Base-by-base conservation (phyloP, 163 green algal species). In the Chloroidium sp. region DNA sequence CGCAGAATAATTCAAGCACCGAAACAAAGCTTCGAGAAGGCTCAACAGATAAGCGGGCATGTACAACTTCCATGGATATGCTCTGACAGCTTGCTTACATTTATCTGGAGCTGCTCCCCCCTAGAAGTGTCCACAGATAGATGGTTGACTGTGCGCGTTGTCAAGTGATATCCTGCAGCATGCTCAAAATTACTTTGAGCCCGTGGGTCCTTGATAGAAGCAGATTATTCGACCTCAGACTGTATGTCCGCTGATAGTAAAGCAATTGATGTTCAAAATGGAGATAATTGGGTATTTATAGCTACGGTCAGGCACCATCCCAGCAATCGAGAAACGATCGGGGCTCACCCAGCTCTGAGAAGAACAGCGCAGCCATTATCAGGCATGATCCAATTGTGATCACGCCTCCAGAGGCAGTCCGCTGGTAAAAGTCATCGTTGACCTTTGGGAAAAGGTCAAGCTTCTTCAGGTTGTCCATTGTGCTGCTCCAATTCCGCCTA, bases 311-410 rank as follows among this genome's bases (percentile, higher is more conserved):
- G 36, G 36, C 36, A 36, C 36, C 36, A 36, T 36, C 36, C 36
- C 36, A 36, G 36, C 36, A 36, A 36, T 36, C 36, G 36, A 36
- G 36, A 36, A 36, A 36, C 36, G 36, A 36, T 36, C 36, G 36
- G 36, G n/a, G 75, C 90, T 89, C 82, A 96, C 93, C 79, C 0
- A 98, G 87, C 84, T 99, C 95, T 1, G 89, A 95, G 1, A 98
- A 79, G 84, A 99, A 98, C 0, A 99, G 89, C 3, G 97, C 69
- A 0, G 91, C 67, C 95, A 99, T 99, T 12, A 98, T 82, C 10
- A 94, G 67, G 4, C 86, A 90, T 2, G 93, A 89, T 4, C 94
- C 90, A 62, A 99, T 84, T 4, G 96, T 98, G 80, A 99, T 98
- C 14, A 97, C 83, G 14, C 96, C 96, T 0, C 96, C 96, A 1